Conservation (phyloP, 1,284 basidiomycete species). For the Heliocybe sulcata region DNA sequence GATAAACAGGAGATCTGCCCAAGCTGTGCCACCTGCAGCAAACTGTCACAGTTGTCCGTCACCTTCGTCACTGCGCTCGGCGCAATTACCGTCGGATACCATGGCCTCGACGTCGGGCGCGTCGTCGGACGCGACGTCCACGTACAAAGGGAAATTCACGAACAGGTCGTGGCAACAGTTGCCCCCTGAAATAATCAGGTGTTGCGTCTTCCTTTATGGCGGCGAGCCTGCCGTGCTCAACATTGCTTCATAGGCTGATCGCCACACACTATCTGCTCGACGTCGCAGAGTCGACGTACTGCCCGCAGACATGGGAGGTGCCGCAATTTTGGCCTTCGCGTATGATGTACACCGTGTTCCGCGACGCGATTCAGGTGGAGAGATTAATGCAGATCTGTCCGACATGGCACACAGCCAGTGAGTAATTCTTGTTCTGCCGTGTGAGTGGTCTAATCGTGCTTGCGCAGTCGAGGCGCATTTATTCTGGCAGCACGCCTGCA, state of each 20-base stretch:
- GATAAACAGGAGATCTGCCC: not conserved
- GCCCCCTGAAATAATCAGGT: slow-evolving; percentile 65
- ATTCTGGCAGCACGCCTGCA: slow-evolving; percentile 52
- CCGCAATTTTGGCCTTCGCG: slow-evolving; percentile 50
- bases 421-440: slow-evolving; percentile 17
- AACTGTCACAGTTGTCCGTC: not conserved
- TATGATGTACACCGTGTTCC: slow-evolving; percentile 45
- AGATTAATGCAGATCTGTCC: slow-evolving; percentile 47
- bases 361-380: slow-evolving; percentile 52
- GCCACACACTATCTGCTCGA: slow-evolving; percentile 53
- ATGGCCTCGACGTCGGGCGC: not conserved
- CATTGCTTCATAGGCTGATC: slow-evolving; percentile 40
- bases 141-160: slow-evolving; percentile 59
- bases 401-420: slow-evolving; percentile 38
- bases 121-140: not conserved
- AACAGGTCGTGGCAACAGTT: slow-evolving; percentile 64
- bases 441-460: slow-evolving; percentile 1
- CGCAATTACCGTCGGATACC: not conserved
- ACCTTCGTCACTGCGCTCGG: not conserved
- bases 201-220: slow-evolving; percentile 12
- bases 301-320: slow-evolving; percentile 51
- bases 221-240: slow-evolving; percentile 12
- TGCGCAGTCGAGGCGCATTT: slow-evolving; percentile 44
- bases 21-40: not conserved
- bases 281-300: slow-evolving; percentile 32